Base-by-base conservation (phyloP, 2,329 filamentous ascomycete genomes). In the Nigrograna mackinnonii region DNA sequence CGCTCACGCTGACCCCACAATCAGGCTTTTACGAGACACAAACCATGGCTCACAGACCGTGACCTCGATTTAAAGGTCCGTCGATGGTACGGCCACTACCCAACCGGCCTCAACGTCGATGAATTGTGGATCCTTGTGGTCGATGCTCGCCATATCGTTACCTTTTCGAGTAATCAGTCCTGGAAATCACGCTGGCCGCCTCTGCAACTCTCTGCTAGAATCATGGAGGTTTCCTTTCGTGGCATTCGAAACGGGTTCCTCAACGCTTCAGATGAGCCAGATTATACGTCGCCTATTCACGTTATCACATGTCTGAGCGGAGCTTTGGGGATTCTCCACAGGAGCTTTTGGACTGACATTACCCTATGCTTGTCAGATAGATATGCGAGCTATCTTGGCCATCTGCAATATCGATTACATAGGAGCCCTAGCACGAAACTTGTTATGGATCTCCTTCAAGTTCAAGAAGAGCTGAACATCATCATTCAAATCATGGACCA, bases 151-250 rank as follows among this genome's bases (percentile, higher is more conserved):
- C 69, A 73, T 41, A 58, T 72, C 18, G 68, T 72, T 11, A 73
- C 70, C 0, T 71, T 72, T 38, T 70, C 69, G 0, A 68, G 62
- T 35, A 73, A 73, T 37, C 69, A 72, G 44, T 71, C 64, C 1
- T 74, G 70, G 70, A 74, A 73, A 42, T 64, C 67, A 7, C 55
- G 66, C 1, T 74, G 67, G 69, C 69, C 69, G 5, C 69, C 71
- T 3, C 50, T 71, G 6, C 71, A 74, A 40, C 49, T 73, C 1
- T 57, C 66, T 5, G 64, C 68, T 2, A 52, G 71, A 6, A 70
- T 73, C 17, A 58, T 64, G 26, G 68, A 72, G 40, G 57, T 74
- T 3, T 67, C 66, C 0, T 74, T 73, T 45, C 64, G 70, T 12
- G 67, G 64, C 9, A 67, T 73, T 18, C 61, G 70, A 4, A 73